phyloP scores from a whole-genome alignment of 352 stramenopile species.

The Poterioochromonas sp. region DNA sequence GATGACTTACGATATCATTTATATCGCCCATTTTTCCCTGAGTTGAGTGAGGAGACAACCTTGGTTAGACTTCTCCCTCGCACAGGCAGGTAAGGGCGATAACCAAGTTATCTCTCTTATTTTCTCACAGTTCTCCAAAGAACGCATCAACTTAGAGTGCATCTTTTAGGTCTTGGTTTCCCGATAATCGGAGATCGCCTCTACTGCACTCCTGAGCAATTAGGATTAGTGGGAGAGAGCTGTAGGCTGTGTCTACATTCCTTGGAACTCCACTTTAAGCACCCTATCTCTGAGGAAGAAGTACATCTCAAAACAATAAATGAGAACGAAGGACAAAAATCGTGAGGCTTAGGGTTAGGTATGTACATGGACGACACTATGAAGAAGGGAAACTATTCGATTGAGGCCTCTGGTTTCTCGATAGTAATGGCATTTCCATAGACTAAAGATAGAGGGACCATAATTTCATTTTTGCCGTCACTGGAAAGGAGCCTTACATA shows the following conservation, averaged over 20 bases:
- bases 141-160: conserved; percentile 87
- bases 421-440: not conserved
- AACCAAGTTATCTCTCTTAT: conserved; percentile 24
- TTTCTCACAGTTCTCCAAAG: conserved; percentile 64
- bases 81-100: not conserved
- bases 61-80: not conserved
- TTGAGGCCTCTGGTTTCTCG: not conserved
- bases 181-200: conserved; percentile 80
- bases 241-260: not conserved
- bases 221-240: not conserved
- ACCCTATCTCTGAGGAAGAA: not conserved
- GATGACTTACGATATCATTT: not conserved
- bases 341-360: not conserved
- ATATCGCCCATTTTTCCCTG: not conserved
- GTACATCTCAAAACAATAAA: not conserved
- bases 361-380: not conserved
- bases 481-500: not conserved
- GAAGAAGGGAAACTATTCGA: not conserved
- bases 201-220: conserved; percentile 49
- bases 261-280: not conserved
- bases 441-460: not conserved
- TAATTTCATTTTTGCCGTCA: not conserved
- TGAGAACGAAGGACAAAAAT: not conserved
- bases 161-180: conserved; percentile 76
- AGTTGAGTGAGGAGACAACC: not conserved